These are phyloP conservation scores for Mucor lusitanicus DNA, from an alignment of 371 early-diverging fungal genomes.

Conservation along the genomic window DNA sequence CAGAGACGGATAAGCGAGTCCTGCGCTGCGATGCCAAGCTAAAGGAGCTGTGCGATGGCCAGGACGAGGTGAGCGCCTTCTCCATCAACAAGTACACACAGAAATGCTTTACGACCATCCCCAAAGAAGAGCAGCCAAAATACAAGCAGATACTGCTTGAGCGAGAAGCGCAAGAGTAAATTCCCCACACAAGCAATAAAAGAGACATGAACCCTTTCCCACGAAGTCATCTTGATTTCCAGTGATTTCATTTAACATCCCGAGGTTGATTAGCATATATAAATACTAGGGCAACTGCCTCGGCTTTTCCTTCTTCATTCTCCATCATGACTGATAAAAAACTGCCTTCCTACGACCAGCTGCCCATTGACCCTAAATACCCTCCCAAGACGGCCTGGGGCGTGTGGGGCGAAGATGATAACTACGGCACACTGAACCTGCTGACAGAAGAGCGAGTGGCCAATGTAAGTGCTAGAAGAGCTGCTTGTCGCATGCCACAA, in stretches of 20 bases:
- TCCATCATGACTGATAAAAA: neutral
- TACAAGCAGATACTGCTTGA: constrained; percentile 8
- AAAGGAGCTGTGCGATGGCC: constrained; percentile 24
- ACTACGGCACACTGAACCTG: constrained; percentile 46
- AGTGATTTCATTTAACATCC: neutral
- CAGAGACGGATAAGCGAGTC: constrained; percentile 35
- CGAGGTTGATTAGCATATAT: neutral
- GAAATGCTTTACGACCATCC: constrained; percentile 13
- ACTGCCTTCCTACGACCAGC: constrained; percentile 25
- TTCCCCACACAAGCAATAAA: neutral
- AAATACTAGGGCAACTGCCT: neutral
- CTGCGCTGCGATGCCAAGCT: constrained; percentile 46
- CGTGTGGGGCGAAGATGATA: constrained; percentile 47
- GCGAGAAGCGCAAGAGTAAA: neutral
- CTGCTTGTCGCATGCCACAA: too few relatives aligned
- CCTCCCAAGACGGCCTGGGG: constrained; percentile 44
- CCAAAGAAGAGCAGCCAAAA: constrained; percentile 17
- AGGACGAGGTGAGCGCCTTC: constrained; percentile 11
- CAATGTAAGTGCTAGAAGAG: constrained; percentile 24
- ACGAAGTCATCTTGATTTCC: neutral
- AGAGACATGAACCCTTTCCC: neutral
- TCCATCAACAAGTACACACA: constrained; percentile 19
- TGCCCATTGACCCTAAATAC: constrained; percentile 23
- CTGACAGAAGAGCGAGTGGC: constrained; percentile 35
- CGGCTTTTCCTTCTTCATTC: neutral